These are phyloP conservation scores for Trichomonas vaginalis DNA, from an alignment of 208 protist species.

Conservation along the genomic window DNA sequence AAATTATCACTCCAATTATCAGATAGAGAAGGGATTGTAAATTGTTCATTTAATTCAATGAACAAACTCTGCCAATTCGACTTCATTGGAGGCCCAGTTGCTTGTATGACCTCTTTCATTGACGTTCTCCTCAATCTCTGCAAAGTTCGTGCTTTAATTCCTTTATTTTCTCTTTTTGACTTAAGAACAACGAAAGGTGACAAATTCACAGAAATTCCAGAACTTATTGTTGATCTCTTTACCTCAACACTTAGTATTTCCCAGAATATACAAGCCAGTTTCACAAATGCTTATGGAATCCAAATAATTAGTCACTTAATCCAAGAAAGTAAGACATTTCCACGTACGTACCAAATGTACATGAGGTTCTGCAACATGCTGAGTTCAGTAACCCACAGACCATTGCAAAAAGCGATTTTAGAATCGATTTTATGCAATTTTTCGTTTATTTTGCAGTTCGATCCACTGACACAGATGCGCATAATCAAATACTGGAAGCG, in stretches of 20 bases:
- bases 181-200: background rate
- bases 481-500: background rate
- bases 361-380: background rate
- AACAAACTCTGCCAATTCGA: background rate
- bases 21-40: background rate
- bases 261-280: background rate
- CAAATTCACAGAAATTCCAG: background rate
- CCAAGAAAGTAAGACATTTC: background rate
- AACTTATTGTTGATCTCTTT: background rate
- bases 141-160: background rate
- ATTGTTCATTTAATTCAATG: too few relatives aligned
- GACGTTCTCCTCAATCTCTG: background rate
- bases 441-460: background rate
- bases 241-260: background rate
- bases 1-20: background rate
- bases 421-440: background rate
- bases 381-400: background rate
- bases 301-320: background rate
- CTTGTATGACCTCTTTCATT: background rate
- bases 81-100: background rate
- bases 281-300: background rate
- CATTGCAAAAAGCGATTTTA: background rate
- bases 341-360: background rate
- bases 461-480: background rate
- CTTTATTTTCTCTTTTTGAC: background rate